These are phyloP conservation scores for Suhomyces tanzawaensis DNA, from an alignment of 805 yeast genomes.

Conservation along the genomic window DNA sequence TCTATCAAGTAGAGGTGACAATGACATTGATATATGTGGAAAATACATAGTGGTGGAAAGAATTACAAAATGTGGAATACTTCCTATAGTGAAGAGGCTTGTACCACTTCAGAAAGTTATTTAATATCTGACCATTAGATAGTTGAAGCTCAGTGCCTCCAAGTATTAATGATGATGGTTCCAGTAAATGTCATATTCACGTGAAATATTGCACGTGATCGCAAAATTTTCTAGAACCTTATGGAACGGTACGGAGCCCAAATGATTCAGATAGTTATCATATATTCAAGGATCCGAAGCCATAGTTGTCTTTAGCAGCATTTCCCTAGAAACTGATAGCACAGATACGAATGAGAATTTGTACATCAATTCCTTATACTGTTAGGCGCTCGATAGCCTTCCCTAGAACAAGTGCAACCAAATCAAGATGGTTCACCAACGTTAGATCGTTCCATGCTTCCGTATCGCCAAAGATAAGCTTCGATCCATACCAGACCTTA, in stretches of 20 bases:
- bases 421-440: neutral
- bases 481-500: slow-evolving; percentile 80
- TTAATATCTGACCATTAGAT: too few relatives aligned
- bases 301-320: too few relatives aligned
- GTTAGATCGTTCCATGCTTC: slow-evolving; percentile 45
- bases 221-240: slow-evolving; percentile 8
- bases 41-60: too few relatives aligned
- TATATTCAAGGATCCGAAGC: neutral
- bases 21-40: too few relatives aligned
- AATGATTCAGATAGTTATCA: neutral
- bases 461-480: slow-evolving; percentile 23
- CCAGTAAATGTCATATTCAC: too few relatives aligned
- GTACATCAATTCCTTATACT: neutral
- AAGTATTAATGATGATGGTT: too few relatives aligned
- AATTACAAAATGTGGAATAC: too few relatives aligned
- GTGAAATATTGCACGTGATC: slow-evolving; percentile 6
- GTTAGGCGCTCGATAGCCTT: slow-evolving; percentile 1
- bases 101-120: too few relatives aligned
- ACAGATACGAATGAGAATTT: slow-evolving; percentile 3
- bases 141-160: too few relatives aligned
- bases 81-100: too few relatives aligned
- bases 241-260: slow-evolving; percentile 3
- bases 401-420: slow-evolving; percentile 1
- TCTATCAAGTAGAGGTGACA: too few relatives aligned
- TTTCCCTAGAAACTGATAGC: neutral